Base-by-base conservation (phyloP, 2,329 filamentous ascomycete genomes). In the Talaromyces amestolkiae region DNA sequence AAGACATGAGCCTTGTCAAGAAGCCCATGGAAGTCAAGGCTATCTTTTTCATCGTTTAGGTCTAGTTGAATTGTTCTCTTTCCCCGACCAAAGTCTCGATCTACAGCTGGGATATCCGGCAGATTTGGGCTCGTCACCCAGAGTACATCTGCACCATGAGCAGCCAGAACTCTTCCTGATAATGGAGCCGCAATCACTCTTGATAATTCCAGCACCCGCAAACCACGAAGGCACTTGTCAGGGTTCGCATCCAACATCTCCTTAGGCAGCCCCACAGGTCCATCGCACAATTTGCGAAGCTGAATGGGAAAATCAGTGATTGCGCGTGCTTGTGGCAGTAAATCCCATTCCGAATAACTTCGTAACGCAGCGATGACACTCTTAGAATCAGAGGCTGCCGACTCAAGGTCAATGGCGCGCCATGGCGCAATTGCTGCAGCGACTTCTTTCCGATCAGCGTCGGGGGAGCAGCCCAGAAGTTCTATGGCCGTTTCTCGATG, bases 271-370 rank as follows among this genome's bases (percentile, higher is more conserved):
- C 68, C 65, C 1, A 72, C 65, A 9, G 65, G 51, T 11, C 51
- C 51, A 22, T 54, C 31, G 51, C 51, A 60, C 0, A 84, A 63
- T 39, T 79, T 78, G 0, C 69, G 73, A 11, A 86, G 58, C 1
- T 72, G 63, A 9, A 87, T 81, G 0, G 86, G 85, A 11, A 81
- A 78, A 45, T 82, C 75, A 1, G 74, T 61, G 2, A 86, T 71
- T 0, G 78, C 80, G 15, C 68, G 70, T 0, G 83, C 79, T 61
- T 86, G 84, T 0, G 83, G 80, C 1, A 79, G 73, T 0, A 69
- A 68, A 66, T 87, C 84, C 85, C 85, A 87, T 67, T 86, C 73
- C 2, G 74, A 66, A 49, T 81, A 84, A 0, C 80, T 80, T 1
- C 86, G 77, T 11, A 87, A 71, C 19, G 59, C 59, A 1, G 45